Conservation (phyloP, 306 rosid genomes). For the Pterocarpus macrocarpus region DNA sequence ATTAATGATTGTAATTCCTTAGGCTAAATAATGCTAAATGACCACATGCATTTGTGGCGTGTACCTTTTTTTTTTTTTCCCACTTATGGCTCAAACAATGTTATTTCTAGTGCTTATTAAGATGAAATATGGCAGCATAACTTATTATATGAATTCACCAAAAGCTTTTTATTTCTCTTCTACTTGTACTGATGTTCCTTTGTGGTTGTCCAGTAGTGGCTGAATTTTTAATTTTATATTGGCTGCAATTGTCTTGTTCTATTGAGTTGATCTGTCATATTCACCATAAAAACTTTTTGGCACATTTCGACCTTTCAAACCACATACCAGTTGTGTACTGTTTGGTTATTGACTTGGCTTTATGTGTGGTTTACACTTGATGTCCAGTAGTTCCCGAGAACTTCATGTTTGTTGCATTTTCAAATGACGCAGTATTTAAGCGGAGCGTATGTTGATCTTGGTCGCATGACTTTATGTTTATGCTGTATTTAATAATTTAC, state of each 20-base stretch:
- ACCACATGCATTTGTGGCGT: background rate
- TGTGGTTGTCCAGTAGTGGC: background rate
- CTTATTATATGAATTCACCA: background rate
- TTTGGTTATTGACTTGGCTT: background rate
- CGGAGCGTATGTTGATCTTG: background rate
- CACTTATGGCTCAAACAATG: background rate
- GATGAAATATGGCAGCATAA: background rate
- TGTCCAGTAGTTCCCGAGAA: slow-evolving; percentile 6
- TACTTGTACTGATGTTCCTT: background rate
- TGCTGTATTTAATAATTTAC: background rate
- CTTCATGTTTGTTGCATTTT: background rate
- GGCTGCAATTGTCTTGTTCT: background rate
- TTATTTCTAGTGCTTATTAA: slow-evolving; percentile 25
- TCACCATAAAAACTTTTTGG: background rate
- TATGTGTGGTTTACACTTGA: background rate
- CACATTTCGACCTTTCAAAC: background rate
- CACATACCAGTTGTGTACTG: background rate
- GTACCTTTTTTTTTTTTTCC: slow-evolving; percentile 10
- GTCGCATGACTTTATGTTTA: background rate
- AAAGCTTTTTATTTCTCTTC: background rate
- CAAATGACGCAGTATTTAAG: background rate
- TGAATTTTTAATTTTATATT: too few relatives aligned
- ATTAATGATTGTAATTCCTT: background rate
- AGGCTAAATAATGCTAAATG: too few relatives aligned
- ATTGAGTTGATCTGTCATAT: slow-evolving; percentile 18